phyloP scores from a whole-genome alignment of 192 early-diverging fungal genomes.

The Coemansia asiatica region DNA sequence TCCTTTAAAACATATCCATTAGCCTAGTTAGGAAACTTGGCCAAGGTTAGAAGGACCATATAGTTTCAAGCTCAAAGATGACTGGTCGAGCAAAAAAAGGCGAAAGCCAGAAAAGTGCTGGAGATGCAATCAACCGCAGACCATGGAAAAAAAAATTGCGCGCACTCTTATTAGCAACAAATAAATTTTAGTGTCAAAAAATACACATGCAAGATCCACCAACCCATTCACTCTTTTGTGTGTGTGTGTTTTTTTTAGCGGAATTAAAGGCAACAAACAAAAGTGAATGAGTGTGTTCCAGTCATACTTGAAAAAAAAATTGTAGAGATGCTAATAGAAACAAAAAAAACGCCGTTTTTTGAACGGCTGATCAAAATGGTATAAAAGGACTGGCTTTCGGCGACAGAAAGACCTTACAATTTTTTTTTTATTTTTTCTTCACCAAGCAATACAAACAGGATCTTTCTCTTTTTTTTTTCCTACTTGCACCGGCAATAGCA shows the following conservation, averaged over 20 bases:
- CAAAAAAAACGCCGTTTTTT: background rate
- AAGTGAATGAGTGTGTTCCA: background rate
- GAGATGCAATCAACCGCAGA: background rate
- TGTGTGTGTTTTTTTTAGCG: background rate
- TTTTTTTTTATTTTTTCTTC: background rate
- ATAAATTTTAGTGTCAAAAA: background rate
- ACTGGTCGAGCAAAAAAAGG: background rate
- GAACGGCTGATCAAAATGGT: background rate
- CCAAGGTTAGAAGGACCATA: background rate
- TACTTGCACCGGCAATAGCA: background rate
- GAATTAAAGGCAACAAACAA: background rate
- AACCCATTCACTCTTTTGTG: background rate
- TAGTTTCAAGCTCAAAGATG: background rate
- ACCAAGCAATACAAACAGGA: slow-evolving; percentile 3
- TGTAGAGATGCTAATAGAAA: background rate
- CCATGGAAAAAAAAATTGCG: background rate
- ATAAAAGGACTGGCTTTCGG: slow-evolving; percentile 10
- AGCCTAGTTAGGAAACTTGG: background rate
- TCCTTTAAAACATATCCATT: background rate
- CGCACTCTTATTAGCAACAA: background rate
- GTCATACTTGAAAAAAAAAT: background rate
- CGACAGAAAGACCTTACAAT: background rate
- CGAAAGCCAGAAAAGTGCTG: background rate
- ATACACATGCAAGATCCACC: background rate
- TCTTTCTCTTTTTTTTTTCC: background rate